Conservation (phyloP, 2,329 filamentous ascomycete genomes). For the Fusarium praegraminearum region DNA sequence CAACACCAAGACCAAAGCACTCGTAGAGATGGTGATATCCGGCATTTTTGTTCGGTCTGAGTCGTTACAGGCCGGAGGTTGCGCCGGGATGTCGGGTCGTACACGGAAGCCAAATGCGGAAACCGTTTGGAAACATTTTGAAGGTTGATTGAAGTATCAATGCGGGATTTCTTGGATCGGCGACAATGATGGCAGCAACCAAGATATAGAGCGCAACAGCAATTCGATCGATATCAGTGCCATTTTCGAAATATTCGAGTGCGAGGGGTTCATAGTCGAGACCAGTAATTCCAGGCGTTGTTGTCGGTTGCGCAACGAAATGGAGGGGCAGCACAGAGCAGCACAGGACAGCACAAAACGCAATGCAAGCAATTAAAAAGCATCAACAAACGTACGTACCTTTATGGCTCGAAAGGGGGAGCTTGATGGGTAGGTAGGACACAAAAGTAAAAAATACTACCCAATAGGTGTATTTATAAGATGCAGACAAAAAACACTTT, state of each 20-base stretch:
- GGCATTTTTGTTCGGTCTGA: constrained; percentile 4
- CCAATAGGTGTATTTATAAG: constrained; percentile 36
- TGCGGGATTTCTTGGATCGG: constrained; percentile 36
- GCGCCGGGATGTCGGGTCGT: constrained; percentile 41
- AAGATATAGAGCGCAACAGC: constrained; percentile 6
- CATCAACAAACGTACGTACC: constrained; percentile 37
- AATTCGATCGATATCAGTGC: not conserved
- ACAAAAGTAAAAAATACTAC: constrained; percentile 22
- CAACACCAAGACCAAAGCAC: constrained; percentile 13
- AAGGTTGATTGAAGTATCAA: constrained; percentile 17
- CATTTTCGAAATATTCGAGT: constrained; percentile 12
- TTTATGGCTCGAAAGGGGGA: constrained; percentile 35
- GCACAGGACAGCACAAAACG: constrained; percentile 27
- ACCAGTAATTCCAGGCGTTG: constrained; percentile 17
- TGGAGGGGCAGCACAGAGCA: constrained; percentile 32
- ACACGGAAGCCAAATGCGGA: constrained; percentile 36
- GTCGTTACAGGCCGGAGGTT: constrained; percentile 16
- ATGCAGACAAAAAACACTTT: constrained; percentile 15
- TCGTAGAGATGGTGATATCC: not conserved
- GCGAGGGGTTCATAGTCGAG: constrained; percentile 22
- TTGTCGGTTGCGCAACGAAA: constrained; percentile 38
- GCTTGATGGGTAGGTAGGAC: constrained; percentile 37
- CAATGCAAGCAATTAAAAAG: constrained; percentile 34
- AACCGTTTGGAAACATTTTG: constrained; percentile 9
- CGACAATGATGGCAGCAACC: not conserved